phyloP scores from a whole-genome alignment of 306 rosid species.

The Medicago ruthenica region DNA sequence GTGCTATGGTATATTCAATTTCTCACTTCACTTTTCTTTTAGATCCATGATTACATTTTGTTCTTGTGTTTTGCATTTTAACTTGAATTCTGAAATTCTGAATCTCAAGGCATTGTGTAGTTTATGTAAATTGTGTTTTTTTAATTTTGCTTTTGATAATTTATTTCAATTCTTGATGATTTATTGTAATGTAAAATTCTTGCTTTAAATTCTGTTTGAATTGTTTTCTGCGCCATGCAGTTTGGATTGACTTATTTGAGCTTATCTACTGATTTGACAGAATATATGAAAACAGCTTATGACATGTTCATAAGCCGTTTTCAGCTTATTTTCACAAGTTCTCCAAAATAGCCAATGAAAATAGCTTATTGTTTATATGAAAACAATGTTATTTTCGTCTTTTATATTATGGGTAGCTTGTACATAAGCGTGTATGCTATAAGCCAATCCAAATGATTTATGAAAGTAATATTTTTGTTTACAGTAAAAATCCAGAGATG shows the following conservation, averaged over 20 bases:
- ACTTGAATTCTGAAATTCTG: conserved; percentile 14
- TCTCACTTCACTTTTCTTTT: background rate
- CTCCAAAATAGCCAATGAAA: too few relatives aligned
- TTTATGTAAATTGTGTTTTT: background rate
- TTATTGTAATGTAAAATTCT: conserved; percentile 13
- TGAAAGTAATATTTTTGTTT: background rate
- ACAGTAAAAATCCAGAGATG: background rate
- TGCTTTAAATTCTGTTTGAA: background rate
- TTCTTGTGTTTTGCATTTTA: background rate
- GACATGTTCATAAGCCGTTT: too few relatives aligned
- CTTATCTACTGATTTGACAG: too few relatives aligned
- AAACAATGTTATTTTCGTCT: too few relatives aligned
- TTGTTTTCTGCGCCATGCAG: too few relatives aligned
- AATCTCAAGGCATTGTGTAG: conserved; percentile 4
- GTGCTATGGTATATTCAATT: conserved; percentile 62
- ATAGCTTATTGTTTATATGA: too few relatives aligned
- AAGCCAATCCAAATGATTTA: too few relatives aligned
- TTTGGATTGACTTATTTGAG: too few relatives aligned
- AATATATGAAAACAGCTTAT: too few relatives aligned
- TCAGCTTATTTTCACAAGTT: too few relatives aligned
- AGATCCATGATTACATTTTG: background rate
- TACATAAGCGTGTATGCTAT: too few relatives aligned
- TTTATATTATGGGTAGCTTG: too few relatives aligned
- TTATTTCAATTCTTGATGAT: background rate
- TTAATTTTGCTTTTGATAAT: background rate